phyloP scores from a whole-genome alignment of 495 filamentous ascomycete genomes.

The Aspergillus sparsus region DNA sequence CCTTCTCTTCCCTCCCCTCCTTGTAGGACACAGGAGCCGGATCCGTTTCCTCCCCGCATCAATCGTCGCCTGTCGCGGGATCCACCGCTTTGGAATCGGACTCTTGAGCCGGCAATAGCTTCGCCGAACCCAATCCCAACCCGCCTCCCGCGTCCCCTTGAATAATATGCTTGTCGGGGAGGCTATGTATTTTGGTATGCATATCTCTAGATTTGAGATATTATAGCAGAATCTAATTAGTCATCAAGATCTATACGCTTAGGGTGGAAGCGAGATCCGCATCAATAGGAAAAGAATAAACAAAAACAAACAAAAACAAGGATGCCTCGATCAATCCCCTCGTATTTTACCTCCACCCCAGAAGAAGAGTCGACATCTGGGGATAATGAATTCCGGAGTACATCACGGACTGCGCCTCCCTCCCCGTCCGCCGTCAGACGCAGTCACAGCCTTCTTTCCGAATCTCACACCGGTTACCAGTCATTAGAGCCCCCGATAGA shows the following conservation, averaged over 20 bases:
- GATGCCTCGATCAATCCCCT: slow-evolving; percentile 30
- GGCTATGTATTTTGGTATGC: slow-evolving; percentile 18
- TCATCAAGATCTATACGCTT: slow-evolving; percentile 14
- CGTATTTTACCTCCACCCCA: slow-evolving; percentile 20
- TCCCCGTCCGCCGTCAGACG: slow-evolving; percentile 42
- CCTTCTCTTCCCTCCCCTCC: neutral
- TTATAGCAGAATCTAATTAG: slow-evolving; percentile 4
- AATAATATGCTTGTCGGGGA: slow-evolving; percentile 2
- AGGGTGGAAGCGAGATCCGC: slow-evolving; percentile 18
- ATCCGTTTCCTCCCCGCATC: neutral
- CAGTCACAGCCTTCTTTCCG: slow-evolving; percentile 37
- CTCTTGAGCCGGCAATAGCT: neutral
- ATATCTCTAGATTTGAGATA: neutral
- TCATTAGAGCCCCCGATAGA: slow-evolving; percentile 40
- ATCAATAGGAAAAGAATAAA: neutral
- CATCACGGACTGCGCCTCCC: slow-evolving; percentile 40
- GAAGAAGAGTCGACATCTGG: slow-evolving; percentile 14
- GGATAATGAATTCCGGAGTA: slow-evolving; percentile 15
- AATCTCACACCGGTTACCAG: slow-evolving; percentile 42
- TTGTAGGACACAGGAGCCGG: neutral
- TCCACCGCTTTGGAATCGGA: neutral
- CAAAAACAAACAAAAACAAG: neutral
- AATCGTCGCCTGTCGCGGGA: neutral
- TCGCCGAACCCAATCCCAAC: neutral
- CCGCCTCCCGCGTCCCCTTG: neutral